Evolutionary conservation across 371 early-diverging fungal species (phyloP), one percentile per base, ranked within the genome.

Genomic region (Rhizopus arrhizus): DNA sequence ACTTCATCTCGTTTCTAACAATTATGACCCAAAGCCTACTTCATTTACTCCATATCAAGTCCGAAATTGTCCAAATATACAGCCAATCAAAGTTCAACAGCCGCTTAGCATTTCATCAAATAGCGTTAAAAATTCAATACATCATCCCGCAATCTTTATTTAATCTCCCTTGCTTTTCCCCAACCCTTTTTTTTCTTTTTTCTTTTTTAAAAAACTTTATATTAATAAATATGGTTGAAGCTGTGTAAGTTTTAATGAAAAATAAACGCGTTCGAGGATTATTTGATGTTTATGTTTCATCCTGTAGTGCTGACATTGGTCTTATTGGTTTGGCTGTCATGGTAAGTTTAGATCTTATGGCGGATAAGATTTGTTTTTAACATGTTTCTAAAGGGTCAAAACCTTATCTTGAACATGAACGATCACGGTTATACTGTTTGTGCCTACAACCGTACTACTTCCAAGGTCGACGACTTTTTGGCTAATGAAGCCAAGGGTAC

Each of bases 301-400:
- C 34, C 10, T 22, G 22, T 73, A 93, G 94, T 80, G 97, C 94
- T 85, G 98, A 99, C 81, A 93, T 99, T 72, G 99, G 99, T 77
- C 91, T 99, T 69, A 97, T 99, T 75, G 99, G 99, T 74, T 85
- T 99, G 78, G 99, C 99, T 77, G 98, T 98, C 72, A 99, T 99
- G 99, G 96, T 96, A 88, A 63, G 75, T 65, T n/a, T 29, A 28
- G 34, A 40, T 8, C 3, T 36, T 4, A 38, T 8, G 45, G 46
- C 52, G 13, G 28, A 12, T 15, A 43, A 1, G 13, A 43, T 5
- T 43, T 5, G 32, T 11, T 33, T 15, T 45, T 45, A 43, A 56
- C 28, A n/a, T 33, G 8, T 38, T n/a, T 40, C 15, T 43, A 58
- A 59, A 95, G 99, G 99, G 99, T 69, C 96, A 96, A 81, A 99